Evolutionary conservation across 169 alveolate genomes (phyloP), one percentile per base, ranked within the genome.

Genomic region (Plasmodium berghei): DNA sequence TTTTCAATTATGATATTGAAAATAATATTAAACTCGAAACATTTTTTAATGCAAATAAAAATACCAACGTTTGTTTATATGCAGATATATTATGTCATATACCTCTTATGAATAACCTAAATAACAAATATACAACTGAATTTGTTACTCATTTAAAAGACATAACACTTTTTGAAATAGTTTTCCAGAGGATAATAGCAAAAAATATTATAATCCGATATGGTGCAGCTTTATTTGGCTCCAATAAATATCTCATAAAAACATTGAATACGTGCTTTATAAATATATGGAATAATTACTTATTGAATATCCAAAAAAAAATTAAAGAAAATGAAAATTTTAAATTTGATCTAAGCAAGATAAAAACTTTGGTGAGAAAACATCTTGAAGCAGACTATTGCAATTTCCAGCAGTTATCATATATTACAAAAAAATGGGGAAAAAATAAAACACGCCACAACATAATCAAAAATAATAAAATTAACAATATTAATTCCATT

Each of bases 121-220:
- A 34, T 34, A 34, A 34, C 3, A 5, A 34, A 2, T 34, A 34
- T 34, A 34, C 42, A 34, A 34, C 42, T 34, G 42, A 34, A 34
- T 34, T 34, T 34, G 42, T 4, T 34, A 3, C 42, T 34, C 8
- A 34, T 4, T 34, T 34, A 34, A 34, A 34, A 34, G 42, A 34
- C 3, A 2, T n/a, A 12, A 12, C 66, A 1, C 9, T 28, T 62
- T 62, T 62, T 24, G 28, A 9, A 8, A 9, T 62, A 16, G 12
- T 62, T 26, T 16, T 62, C 28, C 72, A 62, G 20, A 26, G 4
- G 72, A 26, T 62, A 62, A 62, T 9, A 62, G 24, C 14, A 20
- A 62, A 62, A 62, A 26, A 20, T 26, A 9, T 62, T 22, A 10
- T 62, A 6, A 6, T 26, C 9, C 5, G 49, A 6, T 62, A 24